A percentile compares a stretch with the other conserved stretches of the same genome.
Evolutionary conservation across 331 rosid species (phyloP).

Genomic region (Prunus yedoensis): DNA sequence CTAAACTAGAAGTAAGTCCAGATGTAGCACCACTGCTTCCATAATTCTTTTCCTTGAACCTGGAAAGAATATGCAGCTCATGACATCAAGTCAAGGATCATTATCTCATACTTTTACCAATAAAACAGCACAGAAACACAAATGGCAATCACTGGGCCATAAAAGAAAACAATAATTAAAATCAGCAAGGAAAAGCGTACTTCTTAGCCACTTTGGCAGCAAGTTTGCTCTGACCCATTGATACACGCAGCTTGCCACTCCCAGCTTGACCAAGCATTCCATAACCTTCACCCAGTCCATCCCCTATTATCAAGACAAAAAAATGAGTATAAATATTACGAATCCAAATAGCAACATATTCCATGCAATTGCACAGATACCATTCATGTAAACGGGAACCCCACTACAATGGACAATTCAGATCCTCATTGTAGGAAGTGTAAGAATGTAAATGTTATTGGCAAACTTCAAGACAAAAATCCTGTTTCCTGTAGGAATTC

Average conservation of each 20-base stretch:
- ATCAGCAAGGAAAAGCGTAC: constrained; percentile 40
- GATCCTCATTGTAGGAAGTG: background rate
- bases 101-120: background rate
- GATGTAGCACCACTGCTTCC: constrained; percentile 97
- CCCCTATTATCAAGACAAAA: constrained; percentile 53
- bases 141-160: background rate
- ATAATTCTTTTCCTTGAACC: constrained; percentile 79
- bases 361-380: constrained; percentile 4
- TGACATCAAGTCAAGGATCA: background rate
- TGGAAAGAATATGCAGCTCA: constrained; percentile 29
- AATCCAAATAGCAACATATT: background rate
- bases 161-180: constrained; percentile 18
- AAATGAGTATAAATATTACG: background rate
- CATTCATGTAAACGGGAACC: background rate
- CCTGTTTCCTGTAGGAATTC: too few relatives aligned
- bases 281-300: constrained; percentile 92
- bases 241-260: constrained; percentile 94
- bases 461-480: too few relatives aligned
- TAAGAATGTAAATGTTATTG: background rate
- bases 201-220: constrained; percentile 87
- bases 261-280: constrained; percentile 99
- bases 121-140: background rate
- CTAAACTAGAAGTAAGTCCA: constrained; percentile 86
- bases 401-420: background rate
- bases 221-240: constrained; percentile 79